Evolutionary conservation across 2,329 filamentous ascomycete species (phyloP), one percentile per base, ranked within the genome.

Genomic region (Stachybotrys echinatus): DNA sequence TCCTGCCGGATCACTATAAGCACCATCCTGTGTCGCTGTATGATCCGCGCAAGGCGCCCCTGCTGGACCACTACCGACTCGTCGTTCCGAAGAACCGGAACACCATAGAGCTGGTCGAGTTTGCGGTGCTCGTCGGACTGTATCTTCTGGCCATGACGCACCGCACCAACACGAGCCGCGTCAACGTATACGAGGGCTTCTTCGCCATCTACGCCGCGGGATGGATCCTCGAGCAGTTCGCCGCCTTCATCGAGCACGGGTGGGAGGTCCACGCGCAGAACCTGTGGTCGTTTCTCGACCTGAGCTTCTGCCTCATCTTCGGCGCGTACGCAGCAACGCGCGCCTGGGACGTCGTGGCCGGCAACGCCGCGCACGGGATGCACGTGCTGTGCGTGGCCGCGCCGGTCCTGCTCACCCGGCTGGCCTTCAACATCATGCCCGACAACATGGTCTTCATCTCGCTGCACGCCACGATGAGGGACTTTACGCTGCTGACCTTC

Each of bases 401-500:
- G 2, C 85, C 85, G 0, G 76, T 89, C 18, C 72, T 89, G 10
- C 73, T 89, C 27, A 86, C 86, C 0, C 77, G 86, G 8, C 71
- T 88, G 21, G 86, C 85, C 4, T 89, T 89, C 70, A 88, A 85
- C 56, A 65, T 89, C 23, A 81, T 88, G 74, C 84, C 85, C 0
- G 85, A 89, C 62, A 88, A 88, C 57, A 85, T 89, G 70, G 79
- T 89, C 37, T 88, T 89, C 66, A 84, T 89, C 50, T 85, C 85
- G 0, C 72, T 89, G 2, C 77, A 87, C 53, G 83, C 84, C 45
- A 88, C 89, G 85, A 85, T 89, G 76, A 79, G 79, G 44, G 84
- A 89, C 61, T 89, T 89, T 58, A 77, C 82, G 2, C 74, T 85
- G 34, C 70, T 89, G 1, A 87, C 83, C 3, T 69, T 84, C 7